Evolutionary conservation across 192 early-diverging fungal genomes (phyloP).

Genomic region (Phycomyces blakesleeanus): DNA sequence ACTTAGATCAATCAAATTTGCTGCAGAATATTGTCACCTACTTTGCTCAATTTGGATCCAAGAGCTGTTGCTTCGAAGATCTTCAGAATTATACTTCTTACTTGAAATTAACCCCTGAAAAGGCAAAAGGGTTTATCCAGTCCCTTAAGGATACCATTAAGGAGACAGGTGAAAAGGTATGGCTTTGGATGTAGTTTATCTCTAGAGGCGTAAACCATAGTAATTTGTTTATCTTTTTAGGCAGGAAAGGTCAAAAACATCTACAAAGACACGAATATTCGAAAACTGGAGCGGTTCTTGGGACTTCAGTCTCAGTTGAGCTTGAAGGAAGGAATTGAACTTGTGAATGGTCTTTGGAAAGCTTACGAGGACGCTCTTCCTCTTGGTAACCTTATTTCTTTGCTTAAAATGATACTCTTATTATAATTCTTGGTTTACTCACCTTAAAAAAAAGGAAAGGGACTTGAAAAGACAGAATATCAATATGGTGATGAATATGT

Average conservation of each 20-base stretch:
- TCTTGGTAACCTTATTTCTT: slow-evolving; percentile 39
- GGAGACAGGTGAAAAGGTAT: slow-evolving; percentile 40
- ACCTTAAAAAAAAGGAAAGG: slow-evolving; percentile 40
- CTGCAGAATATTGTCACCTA: slow-evolving; percentile 50
- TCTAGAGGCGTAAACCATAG: too few species aligned
- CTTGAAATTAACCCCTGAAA: slow-evolving; percentile 22
- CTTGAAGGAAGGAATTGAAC: slow-evolving; percentile 12
- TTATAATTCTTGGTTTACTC: too few species aligned
- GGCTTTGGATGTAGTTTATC: background rate
- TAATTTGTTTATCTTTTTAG: too few species aligned
- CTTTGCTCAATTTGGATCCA: slow-evolving; percentile 59
- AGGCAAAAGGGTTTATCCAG: slow-evolving; percentile 34
- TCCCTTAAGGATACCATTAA: slow-evolving; percentile 23
- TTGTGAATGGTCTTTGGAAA: slow-evolving; percentile 35
- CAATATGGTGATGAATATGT: slow-evolving; percentile 81
- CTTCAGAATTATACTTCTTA: slow-evolving; percentile 51
- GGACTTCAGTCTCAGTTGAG: slow-evolving; percentile 6
- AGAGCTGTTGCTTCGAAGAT: slow-evolving; percentile 74
- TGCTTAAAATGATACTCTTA: too few species aligned
- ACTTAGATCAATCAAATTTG: slow-evolving; percentile 2
- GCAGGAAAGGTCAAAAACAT: slow-evolving; percentile 31
- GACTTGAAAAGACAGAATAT: slow-evolving; percentile 63
- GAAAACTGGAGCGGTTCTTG: slow-evolving; percentile 39
- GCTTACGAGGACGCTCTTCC: slow-evolving; percentile 43
- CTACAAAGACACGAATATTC: slow-evolving; percentile 33